These are phyloP conservation scores for Aspergillus cavernicola DNA, from an alignment of 495 filamentous ascomycete species.

Conservation along the genomic window DNA sequence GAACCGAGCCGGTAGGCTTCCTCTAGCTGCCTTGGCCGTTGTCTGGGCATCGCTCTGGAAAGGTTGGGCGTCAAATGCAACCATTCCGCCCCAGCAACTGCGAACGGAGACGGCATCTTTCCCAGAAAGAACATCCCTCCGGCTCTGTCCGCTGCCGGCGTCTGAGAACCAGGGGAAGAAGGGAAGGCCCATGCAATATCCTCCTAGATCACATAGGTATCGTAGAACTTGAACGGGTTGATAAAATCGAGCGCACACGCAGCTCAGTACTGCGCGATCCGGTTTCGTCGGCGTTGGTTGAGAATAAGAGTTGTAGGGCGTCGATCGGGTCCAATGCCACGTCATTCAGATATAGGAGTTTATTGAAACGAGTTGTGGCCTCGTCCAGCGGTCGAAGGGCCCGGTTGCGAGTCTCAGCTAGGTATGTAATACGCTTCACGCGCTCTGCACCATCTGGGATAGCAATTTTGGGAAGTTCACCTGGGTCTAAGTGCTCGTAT, in stretches of 20 bases:
- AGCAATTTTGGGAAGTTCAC: conserved; percentile 50
- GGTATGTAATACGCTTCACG: conserved; percentile 67
- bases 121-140: conserved; percentile 55
- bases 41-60: conserved; percentile 36
- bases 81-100: conserved; percentile 81
- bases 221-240: conserved; percentile 74
- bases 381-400: conserved; percentile 61
- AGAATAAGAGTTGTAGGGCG: conserved; percentile 67
- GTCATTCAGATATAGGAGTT: conserved; percentile 73
- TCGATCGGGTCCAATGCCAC: conserved; percentile 69
- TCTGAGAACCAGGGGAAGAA: conserved; percentile 71
- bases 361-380: conserved; percentile 47
- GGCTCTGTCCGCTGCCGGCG: conserved; percentile 51
- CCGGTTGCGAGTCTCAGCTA: conserved; percentile 72
- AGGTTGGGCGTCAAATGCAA: conserved; percentile 67
- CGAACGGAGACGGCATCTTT: conserved; percentile 67
- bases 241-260: conserved; percentile 76
- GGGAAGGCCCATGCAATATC: conserved; percentile 63
- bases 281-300: conserved; percentile 58
- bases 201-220: conserved; percentile 76
- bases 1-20: conserved; percentile 56
- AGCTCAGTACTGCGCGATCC: conserved; percentile 59
- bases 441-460: conserved; percentile 58
- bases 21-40: background rate
- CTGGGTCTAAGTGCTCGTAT: conserved; percentile 48